Evolutionary conservation across 2,329 filamentous ascomycete species (phyloP).

Genomic region (Leptodontidium sp.): DNA sequence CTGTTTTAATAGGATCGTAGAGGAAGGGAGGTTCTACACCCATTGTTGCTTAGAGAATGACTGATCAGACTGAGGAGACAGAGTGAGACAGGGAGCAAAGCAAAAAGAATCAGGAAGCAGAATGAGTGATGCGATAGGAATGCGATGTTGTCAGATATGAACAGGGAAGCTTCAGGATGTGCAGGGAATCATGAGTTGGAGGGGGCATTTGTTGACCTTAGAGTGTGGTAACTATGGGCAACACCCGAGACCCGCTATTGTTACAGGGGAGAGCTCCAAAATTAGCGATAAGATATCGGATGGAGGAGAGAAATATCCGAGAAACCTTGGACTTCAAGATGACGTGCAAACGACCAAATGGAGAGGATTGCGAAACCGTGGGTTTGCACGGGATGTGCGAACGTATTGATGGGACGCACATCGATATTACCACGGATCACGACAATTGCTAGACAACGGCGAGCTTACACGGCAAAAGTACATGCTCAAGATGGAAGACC

Average conservation of each 20-base stretch:
- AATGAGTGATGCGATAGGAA: slow-evolving; percentile 36
- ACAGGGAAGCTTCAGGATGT: slow-evolving; percentile 32
- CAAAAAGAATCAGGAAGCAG: not conserved
- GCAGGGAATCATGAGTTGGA: slow-evolving; percentile 23
- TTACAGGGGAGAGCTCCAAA: slow-evolving; percentile 15
- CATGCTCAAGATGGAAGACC: slow-evolving; percentile 52
- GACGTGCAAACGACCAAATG: slow-evolving; percentile 37
- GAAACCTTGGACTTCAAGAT: slow-evolving; percentile 23
- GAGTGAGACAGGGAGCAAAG: slow-evolving; percentile 19
- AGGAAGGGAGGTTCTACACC: slow-evolving; percentile 73
- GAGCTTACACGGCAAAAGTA: slow-evolving; percentile 41
- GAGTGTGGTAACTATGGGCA: slow-evolving; percentile 45
- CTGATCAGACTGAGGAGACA: slow-evolving; percentile 14
- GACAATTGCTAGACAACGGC: slow-evolving; percentile 24
- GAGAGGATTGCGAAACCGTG: slow-evolving; percentile 38
- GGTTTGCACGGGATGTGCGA: slow-evolving; percentile 42
- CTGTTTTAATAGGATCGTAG: slow-evolving; percentile 63
- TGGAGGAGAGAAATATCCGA: not conserved
- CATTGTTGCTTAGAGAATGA: slow-evolving; percentile 51
- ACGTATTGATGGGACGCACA: slow-evolving; percentile 22
- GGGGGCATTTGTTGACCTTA: slow-evolving; percentile 9
- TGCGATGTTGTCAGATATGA: slow-evolving; percentile 35
- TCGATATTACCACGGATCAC: not conserved
- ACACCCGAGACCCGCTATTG: slow-evolving; percentile 33
- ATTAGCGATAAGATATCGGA: slow-evolving; percentile 34